Percentiles rank a stretch among this genome's conserved stretches.
Evolutionary conservation across 164 flowering plant genomes (phyloP).

Genomic region (Aristolochia fimbriata): DNA sequence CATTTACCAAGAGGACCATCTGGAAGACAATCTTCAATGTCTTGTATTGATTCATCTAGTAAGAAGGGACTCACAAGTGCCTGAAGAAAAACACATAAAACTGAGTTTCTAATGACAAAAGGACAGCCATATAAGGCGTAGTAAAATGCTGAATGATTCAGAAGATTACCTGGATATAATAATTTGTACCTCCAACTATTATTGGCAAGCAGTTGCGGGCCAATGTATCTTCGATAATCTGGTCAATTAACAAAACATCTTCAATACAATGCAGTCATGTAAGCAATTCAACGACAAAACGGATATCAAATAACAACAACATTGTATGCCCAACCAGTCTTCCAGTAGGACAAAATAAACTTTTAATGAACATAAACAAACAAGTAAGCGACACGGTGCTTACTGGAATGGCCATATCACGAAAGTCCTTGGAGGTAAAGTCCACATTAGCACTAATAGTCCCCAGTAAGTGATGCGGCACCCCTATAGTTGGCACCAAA

Average conservation of each 20-base stretch:
- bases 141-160: background rate
- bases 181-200: conserved; percentile 94
- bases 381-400: background rate
- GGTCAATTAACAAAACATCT: conserved; percentile 11
- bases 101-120: background rate
- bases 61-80: conserved; percentile 86
- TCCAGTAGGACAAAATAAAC: too few relatives aligned
- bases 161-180: conserved; percentile 72
- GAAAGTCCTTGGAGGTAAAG: conserved; percentile 74
- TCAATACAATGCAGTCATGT: background rate
- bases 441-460: conserved; percentile 60
- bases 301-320: too few relatives aligned
- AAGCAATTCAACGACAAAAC: background rate
- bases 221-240: conserved; percentile 62
- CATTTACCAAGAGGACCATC: conserved; percentile 30
- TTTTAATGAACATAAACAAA: background rate
- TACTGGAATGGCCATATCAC: conserved; percentile 35
- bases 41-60: conserved; percentile 54
- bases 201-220: conserved; percentile 66
- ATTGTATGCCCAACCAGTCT: too few relatives aligned
- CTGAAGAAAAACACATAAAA: conserved; percentile 18
- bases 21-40: conserved; percentile 25
- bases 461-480: conserved; percentile 88
- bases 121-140: background rate
- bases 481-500: conserved; percentile 36